phyloP scores from a whole-genome alignment of 257 asterid species.

The Nicotiana undulata region DNA sequence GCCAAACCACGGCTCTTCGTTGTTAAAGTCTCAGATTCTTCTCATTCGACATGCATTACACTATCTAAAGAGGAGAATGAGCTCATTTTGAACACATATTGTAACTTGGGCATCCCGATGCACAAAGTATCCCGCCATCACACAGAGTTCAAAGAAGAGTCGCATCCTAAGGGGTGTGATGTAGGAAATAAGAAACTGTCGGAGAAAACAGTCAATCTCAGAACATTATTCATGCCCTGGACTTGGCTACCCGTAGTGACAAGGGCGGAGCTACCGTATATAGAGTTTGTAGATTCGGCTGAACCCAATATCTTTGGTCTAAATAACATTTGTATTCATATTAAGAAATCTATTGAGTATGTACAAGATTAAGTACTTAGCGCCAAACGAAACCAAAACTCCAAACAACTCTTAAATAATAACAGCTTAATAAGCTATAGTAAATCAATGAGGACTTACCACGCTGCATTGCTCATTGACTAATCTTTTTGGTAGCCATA shows the following conservation, averaged over 20 bases:
- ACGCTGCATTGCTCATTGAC: background rate
- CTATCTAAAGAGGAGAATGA: constrained; percentile 58
- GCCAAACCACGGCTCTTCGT: constrained; percentile 82
- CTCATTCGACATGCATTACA: constrained; percentile 79
- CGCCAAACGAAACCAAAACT: constrained; percentile 34
- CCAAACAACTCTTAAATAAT: constrained; percentile 53
- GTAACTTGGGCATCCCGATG: constrained; percentile 50
- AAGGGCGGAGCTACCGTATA: too few relatives aligned
- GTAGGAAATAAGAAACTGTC: constrained; percentile 38
- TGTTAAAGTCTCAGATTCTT: constrained; percentile 83
- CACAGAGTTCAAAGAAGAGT: too few relatives aligned
- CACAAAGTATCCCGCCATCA: too few relatives aligned
- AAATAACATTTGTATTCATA: too few relatives aligned
- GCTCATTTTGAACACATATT: constrained; percentile 65
- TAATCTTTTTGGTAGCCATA: too few relatives aligned
- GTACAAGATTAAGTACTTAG: constrained; percentile 17
- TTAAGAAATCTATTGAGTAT: too few relatives aligned
- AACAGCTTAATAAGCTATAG: constrained; percentile 25
- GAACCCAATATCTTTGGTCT: too few relatives aligned
- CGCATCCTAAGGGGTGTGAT: too few relatives aligned
- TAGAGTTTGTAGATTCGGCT: too few relatives aligned
- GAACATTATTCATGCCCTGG: constrained; percentile 44
- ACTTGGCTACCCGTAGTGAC: constrained; percentile 38
- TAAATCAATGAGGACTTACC: background rate
- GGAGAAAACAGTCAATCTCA: constrained; percentile 28